Percentiles rank a stretch among this genome's conserved stretches.
phyloP scores from a whole-genome alignment of 2,329 filamentous ascomycete genomes.

The Penicillium aurantiogriseum region DNA sequence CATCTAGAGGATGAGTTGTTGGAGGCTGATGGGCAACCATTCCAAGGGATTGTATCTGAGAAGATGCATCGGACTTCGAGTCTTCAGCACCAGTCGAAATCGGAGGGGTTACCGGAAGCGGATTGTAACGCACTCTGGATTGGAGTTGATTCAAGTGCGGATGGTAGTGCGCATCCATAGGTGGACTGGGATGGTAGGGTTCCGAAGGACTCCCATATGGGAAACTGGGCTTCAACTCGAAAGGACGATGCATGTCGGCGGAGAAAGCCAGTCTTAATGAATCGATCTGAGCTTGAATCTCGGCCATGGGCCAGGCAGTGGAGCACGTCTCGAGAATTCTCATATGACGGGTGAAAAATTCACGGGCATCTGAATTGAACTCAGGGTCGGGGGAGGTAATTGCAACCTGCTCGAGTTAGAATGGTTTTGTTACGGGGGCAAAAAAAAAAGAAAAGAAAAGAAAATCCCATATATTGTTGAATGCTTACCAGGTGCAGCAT shows the following conservation, averaged over 20 bases:
- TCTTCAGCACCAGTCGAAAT: constrained; percentile 71
- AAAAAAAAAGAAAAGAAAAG: too few relatives aligned
- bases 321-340: constrained; percentile 84
- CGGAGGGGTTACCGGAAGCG: constrained; percentile 75
- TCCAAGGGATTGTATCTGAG: constrained; percentile 63
- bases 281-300: constrained; percentile 87
- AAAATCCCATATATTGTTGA: neutral
- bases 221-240: constrained; percentile 83
- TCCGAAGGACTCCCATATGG: constrained; percentile 78
- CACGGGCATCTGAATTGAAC: constrained; percentile 76
- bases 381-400: constrained; percentile 91
- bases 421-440: neutral
- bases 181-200: constrained; percentile 61
- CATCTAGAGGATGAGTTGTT: constrained; percentile 48
- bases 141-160: constrained; percentile 51
- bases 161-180: constrained; percentile 50
- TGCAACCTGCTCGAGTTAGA: constrained; percentile 63
- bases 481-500: constrained; percentile 83
- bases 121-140: constrained; percentile 51
- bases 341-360: constrained; percentile 93
- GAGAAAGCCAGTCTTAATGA: constrained; percentile 89
- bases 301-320: constrained; percentile 79
- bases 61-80: constrained; percentile 70
- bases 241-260: constrained; percentile 76
- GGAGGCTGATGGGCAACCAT: constrained; percentile 39